These are phyloP conservation scores for Aspergillaceae sp. DNA, from an alignment of 2,329 filamentous ascomycete species.

Conservation along the genomic window DNA sequence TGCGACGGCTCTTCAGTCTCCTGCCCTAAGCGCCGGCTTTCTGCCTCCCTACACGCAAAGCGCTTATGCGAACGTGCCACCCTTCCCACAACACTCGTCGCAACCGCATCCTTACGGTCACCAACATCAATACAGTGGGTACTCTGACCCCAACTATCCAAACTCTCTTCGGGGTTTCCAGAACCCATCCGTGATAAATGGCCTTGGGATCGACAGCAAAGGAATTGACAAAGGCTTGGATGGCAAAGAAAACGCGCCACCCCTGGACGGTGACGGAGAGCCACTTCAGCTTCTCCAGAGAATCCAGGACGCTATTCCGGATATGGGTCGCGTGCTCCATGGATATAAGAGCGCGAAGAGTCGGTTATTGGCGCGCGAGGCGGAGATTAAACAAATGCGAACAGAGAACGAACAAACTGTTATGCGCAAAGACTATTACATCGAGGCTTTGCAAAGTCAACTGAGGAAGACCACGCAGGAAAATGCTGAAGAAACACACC, in stretches of 20 bases:
- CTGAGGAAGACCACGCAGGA: slow-evolving; percentile 43
- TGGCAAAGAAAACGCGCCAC: slow-evolving; percentile 20
- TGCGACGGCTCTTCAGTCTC: background rate
- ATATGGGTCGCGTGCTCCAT: slow-evolving; percentile 36
- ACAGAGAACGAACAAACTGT: slow-evolving; percentile 44
- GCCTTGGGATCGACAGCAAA: slow-evolving; percentile 11
- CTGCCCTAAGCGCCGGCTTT: slow-evolving; percentile 12
- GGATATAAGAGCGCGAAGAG: slow-evolving; percentile 45
- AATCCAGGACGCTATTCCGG: slow-evolving; percentile 40
- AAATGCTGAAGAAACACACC: slow-evolving; percentile 41
- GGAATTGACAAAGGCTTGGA: background rate
- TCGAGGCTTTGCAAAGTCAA: slow-evolving; percentile 44
- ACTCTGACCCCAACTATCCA: slow-evolving; percentile 22
- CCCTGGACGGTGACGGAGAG: slow-evolving; percentile 25
- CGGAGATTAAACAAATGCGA: slow-evolving; percentile 41
- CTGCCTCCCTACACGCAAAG: slow-evolving; percentile 25
- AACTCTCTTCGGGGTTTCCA: slow-evolving; percentile 24
- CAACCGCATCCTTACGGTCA: slow-evolving; percentile 16
- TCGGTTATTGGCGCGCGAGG: slow-evolving; percentile 42
- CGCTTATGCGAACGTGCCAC: slow-evolving; percentile 3
- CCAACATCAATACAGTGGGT: slow-evolving; percentile 21
- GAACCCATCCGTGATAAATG: slow-evolving; percentile 18
- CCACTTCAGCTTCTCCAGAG: slow-evolving; percentile 34
- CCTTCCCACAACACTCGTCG: background rate
- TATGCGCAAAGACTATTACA: slow-evolving; percentile 46